Evolutionary conservation across 768 basidiomycete species (phyloP), one percentile per base, ranked within the genome.

Genomic region (Tulasnella sp.): DNA sequence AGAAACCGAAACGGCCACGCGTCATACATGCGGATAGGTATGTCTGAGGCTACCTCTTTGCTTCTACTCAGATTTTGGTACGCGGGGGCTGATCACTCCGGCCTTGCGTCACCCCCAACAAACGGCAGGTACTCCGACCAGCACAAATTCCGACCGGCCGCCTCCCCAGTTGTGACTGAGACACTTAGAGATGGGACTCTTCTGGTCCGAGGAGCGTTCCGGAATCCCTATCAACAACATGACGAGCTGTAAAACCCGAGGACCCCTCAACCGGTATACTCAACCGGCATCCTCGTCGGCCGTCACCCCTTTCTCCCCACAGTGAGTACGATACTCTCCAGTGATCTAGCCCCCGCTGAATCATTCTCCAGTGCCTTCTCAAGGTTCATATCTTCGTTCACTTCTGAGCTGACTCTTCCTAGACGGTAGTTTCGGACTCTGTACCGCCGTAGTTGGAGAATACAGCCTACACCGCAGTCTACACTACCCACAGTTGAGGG

Each of bases 91-190:
- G 70, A 51, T 67, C 48, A 37, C 40, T 74, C 37, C 16, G 32
- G 35, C 32, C 42, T 46, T 61, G 11, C 57, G 1, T 20, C 37
- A 15, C 32, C n/a, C 78, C 75, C 32, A 48, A 20, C 42, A 40
- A 46, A 77, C 20, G 37, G 67, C 69, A 95, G 94, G 80, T 96
- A 95, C 82, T 94, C 93, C 16, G 91, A 92, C 79, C 91, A 94
- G 81, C 89, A 88, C 85, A 93, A 91, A 83, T 95, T 88, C 82
- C 86, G 94, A 32, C 94, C 94, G 0, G 94, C 94, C 15, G 93
- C 94, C 7, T 94, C 92, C 79, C 93, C 94, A 15, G 85, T 95
- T 61, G 87, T 95, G 80, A 94, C 92, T 0, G 92, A 95, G 82
- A 87, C 85, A 26, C 84, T 95, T 79, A 89, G 89, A 80, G 93